These are phyloP conservation scores for Adansonia digitata DNA, from an alignment of 345 rosid species.

Conservation along the genomic window DNA sequence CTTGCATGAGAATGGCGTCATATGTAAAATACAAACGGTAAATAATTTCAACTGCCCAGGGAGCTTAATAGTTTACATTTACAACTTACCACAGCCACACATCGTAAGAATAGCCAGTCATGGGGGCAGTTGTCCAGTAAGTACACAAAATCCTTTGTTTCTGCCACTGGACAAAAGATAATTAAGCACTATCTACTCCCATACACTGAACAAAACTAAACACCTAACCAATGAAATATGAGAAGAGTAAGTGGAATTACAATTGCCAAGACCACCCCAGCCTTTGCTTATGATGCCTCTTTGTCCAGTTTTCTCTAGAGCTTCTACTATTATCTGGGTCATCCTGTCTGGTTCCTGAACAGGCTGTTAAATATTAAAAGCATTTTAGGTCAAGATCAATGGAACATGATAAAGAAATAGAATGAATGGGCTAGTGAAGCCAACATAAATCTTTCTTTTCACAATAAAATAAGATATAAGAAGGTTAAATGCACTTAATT, in stretches of 20 bases:
- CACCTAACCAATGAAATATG: background rate
- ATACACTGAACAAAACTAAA: background rate
- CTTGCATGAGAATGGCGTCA: background rate
- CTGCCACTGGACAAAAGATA: slow-evolving; percentile 37
- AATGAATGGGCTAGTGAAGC: background rate
- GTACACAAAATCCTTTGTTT: slow-evolving; percentile 42
- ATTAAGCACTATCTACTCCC: background rate
- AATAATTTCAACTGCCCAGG: background rate
- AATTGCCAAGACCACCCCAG: slow-evolving; percentile 70
- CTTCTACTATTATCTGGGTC: slow-evolving; percentile 52
- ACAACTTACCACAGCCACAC: slow-evolving; percentile 56
- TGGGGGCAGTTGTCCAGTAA: slow-evolving; percentile 65
- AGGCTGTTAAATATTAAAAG: slow-evolving; percentile 34
- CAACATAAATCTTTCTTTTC: background rate
- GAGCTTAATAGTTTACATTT: background rate
- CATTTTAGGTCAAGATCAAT: background rate
- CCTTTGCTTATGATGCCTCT: slow-evolving; percentile 73
- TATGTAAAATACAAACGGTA: background rate
- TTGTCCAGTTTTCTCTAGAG: slow-evolving; percentile 48
- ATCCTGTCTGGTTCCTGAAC: slow-evolving; percentile 56
- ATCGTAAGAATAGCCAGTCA: slow-evolving; percentile 59
- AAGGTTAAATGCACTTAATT: background rate
- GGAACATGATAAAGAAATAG: background rate
- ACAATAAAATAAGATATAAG: background rate
- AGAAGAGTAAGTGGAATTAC: slow-evolving; percentile 27